Base-by-base conservation (phyloP, 164 flowering plant genomes). In the Tetrastigma voinierianum region DNA sequence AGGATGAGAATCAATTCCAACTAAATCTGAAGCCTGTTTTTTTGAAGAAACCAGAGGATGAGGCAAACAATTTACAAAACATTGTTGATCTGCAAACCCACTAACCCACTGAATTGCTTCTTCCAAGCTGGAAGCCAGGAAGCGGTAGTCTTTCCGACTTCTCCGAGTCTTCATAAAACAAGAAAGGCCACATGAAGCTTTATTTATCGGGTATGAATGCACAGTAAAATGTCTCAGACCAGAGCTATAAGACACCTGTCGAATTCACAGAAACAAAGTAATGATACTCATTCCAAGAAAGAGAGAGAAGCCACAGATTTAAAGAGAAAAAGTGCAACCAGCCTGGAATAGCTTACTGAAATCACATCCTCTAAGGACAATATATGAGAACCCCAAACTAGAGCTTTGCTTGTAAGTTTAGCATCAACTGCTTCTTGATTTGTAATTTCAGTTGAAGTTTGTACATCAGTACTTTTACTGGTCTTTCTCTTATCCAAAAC, bases 31-130 rank as follows among this genome's bases (percentile, higher is more conserved):
- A 64, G 81, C 75, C 69, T 87, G 93, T 81, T 90, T 90, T 86
- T 88, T 88, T 45, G 96, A 87, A 62, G 93, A 86, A 53, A 76
- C 86, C 78, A 94, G 66, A 43, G 99, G 98, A 77, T 92, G 98
- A 21, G 95, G 97, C 75, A 85, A 82, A 66, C 89, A 87, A 76
- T 95, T 90, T 10, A 95, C 81, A 72, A 70, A 92, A 59, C 99
- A 95, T 62, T 95, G 96, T 70, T 83, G 95, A 79, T 92, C 97
- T 6, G 99, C 98, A 85, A 95, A 90, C 10, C 90, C 89, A 72
- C 83, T 86, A 60, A 94, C 96, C 98, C 98, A 94, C 20, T 83
- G 90, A 72, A 84, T 54, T 59, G 98, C 95, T 76, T 92, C 98
- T 57, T 95, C 99, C 32, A 81, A 19, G 66, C 69, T 87, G 59